These are phyloP conservation scores for Linnemannia zychae DNA, from an alignment of 192 early-diverging fungal genomes.

Conservation along the genomic window DNA sequence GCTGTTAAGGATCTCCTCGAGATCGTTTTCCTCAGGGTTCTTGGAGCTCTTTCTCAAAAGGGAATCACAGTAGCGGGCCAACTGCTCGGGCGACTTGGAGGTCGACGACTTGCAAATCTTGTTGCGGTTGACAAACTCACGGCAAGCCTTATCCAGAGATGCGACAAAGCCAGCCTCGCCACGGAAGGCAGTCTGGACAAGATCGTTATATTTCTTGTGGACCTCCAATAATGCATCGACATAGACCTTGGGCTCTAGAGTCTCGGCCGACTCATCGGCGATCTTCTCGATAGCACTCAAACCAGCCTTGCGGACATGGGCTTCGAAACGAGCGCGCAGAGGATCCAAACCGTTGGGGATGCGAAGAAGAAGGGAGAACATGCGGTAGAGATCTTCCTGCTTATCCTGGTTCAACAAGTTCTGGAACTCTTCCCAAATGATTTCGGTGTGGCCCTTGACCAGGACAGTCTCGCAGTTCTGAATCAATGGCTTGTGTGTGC, in stretches of 20 bases:
- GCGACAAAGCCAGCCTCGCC: slow-evolving; percentile 91
- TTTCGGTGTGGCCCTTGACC: slow-evolving; percentile 86
- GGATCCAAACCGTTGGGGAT: slow-evolving; percentile 88
- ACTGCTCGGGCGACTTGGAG: slow-evolving; percentile 86
- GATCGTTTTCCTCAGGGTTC: slow-evolving; percentile 77
- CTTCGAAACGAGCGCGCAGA: slow-evolving; percentile 81
- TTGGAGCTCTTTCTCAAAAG: slow-evolving; percentile 89
- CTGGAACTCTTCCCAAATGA: slow-evolving; percentile 92
- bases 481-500: slow-evolving; percentile 84
- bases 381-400: slow-evolving; percentile 87
- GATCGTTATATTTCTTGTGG: slow-evolving; percentile 86
- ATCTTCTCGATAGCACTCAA: slow-evolving; percentile 85
- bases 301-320: slow-evolving; percentile 84
- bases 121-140: slow-evolving; percentile 95
- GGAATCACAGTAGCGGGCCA: slow-evolving; percentile 93
- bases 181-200: slow-evolving; percentile 84
- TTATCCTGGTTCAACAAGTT: slow-evolving; percentile 90
- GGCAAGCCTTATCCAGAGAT: slow-evolving; percentile 93
- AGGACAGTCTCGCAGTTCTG: slow-evolving; percentile 87
- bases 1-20: slow-evolving; percentile 80
- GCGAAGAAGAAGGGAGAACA: slow-evolving; percentile 87
- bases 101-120: slow-evolving; percentile 77
- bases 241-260: slow-evolving; percentile 85
- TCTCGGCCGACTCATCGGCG: slow-evolving; percentile 68
- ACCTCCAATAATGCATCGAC: slow-evolving; percentile 89